Conservation (phyloP, 2,329 filamentous ascomycete genomes). For the Penicillium frequentans region DNA sequence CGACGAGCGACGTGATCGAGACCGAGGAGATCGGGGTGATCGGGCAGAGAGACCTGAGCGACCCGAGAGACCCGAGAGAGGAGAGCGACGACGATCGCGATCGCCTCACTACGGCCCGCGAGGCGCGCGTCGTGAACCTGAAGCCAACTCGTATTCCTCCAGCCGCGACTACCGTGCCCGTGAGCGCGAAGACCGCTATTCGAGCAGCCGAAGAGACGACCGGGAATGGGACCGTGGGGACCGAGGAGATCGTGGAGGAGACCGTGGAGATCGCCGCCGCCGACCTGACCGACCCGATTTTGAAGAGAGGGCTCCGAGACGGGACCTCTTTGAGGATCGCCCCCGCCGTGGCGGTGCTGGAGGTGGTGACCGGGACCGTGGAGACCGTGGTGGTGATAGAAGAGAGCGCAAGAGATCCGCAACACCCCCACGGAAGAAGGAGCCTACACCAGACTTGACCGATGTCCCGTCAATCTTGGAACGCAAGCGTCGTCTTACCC, state of each 20-base stretch:
- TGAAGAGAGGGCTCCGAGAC: slow-evolving; percentile 58
- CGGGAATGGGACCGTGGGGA: slow-evolving; percentile 62
- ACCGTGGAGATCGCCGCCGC: slow-evolving; percentile 58
- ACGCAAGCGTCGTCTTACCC: slow-evolving; percentile 87
- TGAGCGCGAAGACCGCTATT: slow-evolving; percentile 90
- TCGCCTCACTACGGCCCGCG: slow-evolving; percentile 76
- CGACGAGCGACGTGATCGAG: slow-evolving; percentile 49
- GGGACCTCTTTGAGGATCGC: slow-evolving; percentile 64
- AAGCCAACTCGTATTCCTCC: slow-evolving; percentile 84
- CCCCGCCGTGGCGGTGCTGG: slow-evolving; percentile 47
- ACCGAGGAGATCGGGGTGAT: slow-evolving; percentile 43
- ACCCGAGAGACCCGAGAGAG: slow-evolving; percentile 32
- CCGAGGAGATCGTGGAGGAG: slow-evolving; percentile 33
- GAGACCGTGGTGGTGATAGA: slow-evolving; percentile 47
- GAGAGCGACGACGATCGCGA: slow-evolving; percentile 75
- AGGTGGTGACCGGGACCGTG: slow-evolving; percentile 48
- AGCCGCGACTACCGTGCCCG: slow-evolving; percentile 90
- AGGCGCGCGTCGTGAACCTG: slow-evolving; percentile 67
- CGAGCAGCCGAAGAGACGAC: slow-evolving; percentile 65
- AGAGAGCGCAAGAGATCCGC: slow-evolving; percentile 68
- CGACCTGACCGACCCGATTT: slow-evolving; percentile 50
- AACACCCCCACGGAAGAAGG: slow-evolving; percentile 82
- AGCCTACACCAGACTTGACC: slow-evolving; percentile 93
- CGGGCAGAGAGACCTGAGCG: slow-evolving; percentile 12
- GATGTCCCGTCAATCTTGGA: slow-evolving; percentile 78